These are phyloP conservation scores for Sporothrix globosa DNA, from an alignment of 2,329 filamentous ascomycete species.

Conservation along the genomic window DNA sequence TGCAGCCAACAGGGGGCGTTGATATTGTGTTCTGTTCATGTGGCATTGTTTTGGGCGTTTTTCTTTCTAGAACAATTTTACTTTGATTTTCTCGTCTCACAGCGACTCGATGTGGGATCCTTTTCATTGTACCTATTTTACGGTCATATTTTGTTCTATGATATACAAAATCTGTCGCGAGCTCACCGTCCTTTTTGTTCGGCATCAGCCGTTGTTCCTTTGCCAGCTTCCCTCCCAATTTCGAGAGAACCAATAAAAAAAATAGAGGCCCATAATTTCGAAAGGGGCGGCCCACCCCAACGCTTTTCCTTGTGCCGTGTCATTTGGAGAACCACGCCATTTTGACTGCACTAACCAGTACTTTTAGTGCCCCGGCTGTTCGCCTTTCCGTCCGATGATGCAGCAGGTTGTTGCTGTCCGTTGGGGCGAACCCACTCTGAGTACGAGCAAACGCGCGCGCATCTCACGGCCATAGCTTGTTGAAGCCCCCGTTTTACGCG, in stretches of 20 bases:
- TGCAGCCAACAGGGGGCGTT: background rate
- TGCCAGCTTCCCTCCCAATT: slow-evolving; percentile 9
- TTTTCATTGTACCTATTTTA: slow-evolving; percentile 6
- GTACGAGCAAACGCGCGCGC: slow-evolving; percentile 13
- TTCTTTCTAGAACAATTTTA: background rate
- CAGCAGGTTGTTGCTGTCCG: slow-evolving; percentile 28
- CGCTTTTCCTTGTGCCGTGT: slow-evolving; percentile 16
- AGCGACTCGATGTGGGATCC: too few relatives aligned
- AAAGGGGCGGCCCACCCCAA: slow-evolving; percentile 28
- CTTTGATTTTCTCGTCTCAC: background rate
- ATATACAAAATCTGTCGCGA: slow-evolving; percentile 7
- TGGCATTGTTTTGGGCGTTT: slow-evolving; percentile 20
- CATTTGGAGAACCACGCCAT: slow-evolving; percentile 34
- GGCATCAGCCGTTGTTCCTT: slow-evolving; percentile 6
- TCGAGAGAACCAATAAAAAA: background rate
- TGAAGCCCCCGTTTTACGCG: slow-evolving; percentile 6
- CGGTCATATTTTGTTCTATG: slow-evolving; percentile 13
- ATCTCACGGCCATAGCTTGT: background rate
- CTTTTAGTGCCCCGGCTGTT: slow-evolving; percentile 27
- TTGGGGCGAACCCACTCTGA: slow-evolving; percentile 17
- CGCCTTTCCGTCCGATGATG: slow-evolving; percentile 30
- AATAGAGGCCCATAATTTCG: background rate
- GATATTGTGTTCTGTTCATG: background rate
- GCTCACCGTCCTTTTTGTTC: background rate
- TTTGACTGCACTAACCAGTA: background rate